Evolutionary conservation across 2,329 filamentous ascomycete genomes (phyloP), one percentile per base, ranked within the genome.

Genomic region (Neofusicoccum sp.): DNA sequence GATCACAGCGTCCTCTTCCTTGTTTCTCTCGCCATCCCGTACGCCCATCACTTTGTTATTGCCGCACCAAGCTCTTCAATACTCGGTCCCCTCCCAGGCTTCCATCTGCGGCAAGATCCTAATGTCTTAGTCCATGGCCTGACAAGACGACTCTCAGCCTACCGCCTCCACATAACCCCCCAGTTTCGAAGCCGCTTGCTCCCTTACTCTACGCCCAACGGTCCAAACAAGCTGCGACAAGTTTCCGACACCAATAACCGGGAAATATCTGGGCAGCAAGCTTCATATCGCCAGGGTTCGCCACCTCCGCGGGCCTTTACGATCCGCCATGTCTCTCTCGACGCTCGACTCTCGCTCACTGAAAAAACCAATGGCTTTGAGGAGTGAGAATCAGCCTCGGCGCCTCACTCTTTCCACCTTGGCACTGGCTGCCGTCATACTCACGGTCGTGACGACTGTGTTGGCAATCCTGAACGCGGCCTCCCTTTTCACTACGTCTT

Each of bases 381-480:
- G 12, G n/a, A 59, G 31, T 12, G 57, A 31, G 14, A 12, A 43
- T 8, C 26, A 28, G 20, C 16, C 51, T 9, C 36, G 49, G 26
- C 49, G 51, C 51, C 51, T 56, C 38, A 73, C 67, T 60, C 63
- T 71, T 58, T 73, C 69, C n/a, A 33, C 51, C 16, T 26, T 56
- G 51, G 51, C 51, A 41, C 51, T 56, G 51, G 51, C 51, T 20
- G 69, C 74, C 31, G 70, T 70, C 63, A 69, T 71, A 41, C 67
- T 71, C 61, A 76, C 71, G 47, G 66, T 72, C 53, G 68, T 69
- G n/a, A 68, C 73, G 36, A 65, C 72, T n/a, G 64, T 73, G 31
- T 64, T 76, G 40, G 66, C 71, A 11, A 68, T 76, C n/a, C 62
- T 77, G 20, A 70, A 76, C 44, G 68, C 74, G 3, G 64, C 66